Base-by-base conservation (phyloP, 495 filamentous ascomycete species). In the Margaritispora aquatica region DNA sequence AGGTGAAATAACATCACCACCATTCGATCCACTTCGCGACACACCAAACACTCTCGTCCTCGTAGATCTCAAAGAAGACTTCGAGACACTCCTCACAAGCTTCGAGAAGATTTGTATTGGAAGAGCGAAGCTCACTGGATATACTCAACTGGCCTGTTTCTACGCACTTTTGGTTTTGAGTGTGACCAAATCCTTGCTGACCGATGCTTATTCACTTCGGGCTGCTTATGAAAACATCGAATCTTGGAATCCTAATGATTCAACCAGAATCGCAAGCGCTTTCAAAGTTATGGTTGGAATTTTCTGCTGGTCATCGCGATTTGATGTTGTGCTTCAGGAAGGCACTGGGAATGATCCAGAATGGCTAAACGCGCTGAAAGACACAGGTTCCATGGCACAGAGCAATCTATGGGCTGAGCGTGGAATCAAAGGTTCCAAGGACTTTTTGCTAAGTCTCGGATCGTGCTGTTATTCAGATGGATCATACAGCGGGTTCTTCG, bases 401-500 rank as follows among this genome's bases (percentile, higher is more conserved):
- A 27, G 21, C 17, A 58, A 60, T 24, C 10, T 17, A 21, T 65
- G 62, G 62, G 54, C 54, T 51, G 51, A 55, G 21, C 54, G 58
- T 21, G 62, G 58, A 0, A 44, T 61, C 31, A 61, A 58, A 38
- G 52, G 58, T 3, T 54, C 55, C 21, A 65, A 59, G 48, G 62
- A 65, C 13, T 65, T 65, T 27, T 58, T 65, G 1, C 46, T 65
- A 17, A 21, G 41, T 20, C 24, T 65, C 1, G 62, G 62, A n/a
- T 58, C 62, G 19, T 55, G 41, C 13, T 50, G 38, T 5, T 47
- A 51, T 19, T 11, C 54, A 4, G 54, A 55, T 47, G 55, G 50
- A 20, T n/a, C 38, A 26, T 65, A 61, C 51, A 65, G 61, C 20
- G 62, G 58, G 0, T 65, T 65, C 46, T 60, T 65, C 22, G 36